Evolutionary conservation across 352 stramenopile genomes (phyloP).

Genomic region (Phytopythium chamaehyphon): DNA sequence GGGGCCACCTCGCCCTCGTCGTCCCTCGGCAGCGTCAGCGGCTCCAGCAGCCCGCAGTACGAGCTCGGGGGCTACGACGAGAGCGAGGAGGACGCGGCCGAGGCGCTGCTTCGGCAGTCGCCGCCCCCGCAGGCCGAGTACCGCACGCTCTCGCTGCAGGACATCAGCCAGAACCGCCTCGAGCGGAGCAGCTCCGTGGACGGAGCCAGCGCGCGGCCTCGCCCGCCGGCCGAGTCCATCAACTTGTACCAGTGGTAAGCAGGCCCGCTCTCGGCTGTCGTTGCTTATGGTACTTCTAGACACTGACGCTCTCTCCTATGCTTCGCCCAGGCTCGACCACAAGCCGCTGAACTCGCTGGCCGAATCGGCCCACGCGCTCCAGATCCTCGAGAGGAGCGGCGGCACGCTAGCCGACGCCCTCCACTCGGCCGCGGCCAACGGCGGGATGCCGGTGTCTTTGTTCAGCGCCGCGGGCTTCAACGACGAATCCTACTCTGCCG

Average conservation of each 20-base stretch:
- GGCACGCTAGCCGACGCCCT: constrained; percentile 15
- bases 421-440: constrained; percentile 7
- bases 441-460: constrained; percentile 2
- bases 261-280: too few relatives aligned
- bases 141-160: constrained; percentile 14
- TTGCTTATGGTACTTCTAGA: too few relatives aligned
- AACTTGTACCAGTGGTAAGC: constrained; percentile 45
- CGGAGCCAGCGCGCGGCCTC: constrained; percentile 23
- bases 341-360: constrained; percentile 45
- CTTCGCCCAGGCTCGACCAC: constrained; percentile 6
- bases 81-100: constrained; percentile 4
- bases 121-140: neutral
- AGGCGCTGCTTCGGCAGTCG: neutral
- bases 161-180: constrained; percentile 33
- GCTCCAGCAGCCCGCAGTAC: too few relatives aligned
- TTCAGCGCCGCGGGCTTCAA: too few relatives aligned
- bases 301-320: neutral
- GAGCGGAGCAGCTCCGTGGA: constrained; percentile 66
- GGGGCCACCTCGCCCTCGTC: neutral
- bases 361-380: constrained; percentile 55
- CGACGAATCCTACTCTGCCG: too few relatives aligned
- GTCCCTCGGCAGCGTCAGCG: neutral
- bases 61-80: neutral
- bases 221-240: constrained; percentile 20
- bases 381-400: constrained; percentile 36